Percentiles rank a stretch among this genome's conserved stretches.
These are phyloP conservation scores for button mushroom (Agaricus bisporus) DNA, from an alignment of 768 basidiomycete species.

Conservation along the genomic window DNA sequence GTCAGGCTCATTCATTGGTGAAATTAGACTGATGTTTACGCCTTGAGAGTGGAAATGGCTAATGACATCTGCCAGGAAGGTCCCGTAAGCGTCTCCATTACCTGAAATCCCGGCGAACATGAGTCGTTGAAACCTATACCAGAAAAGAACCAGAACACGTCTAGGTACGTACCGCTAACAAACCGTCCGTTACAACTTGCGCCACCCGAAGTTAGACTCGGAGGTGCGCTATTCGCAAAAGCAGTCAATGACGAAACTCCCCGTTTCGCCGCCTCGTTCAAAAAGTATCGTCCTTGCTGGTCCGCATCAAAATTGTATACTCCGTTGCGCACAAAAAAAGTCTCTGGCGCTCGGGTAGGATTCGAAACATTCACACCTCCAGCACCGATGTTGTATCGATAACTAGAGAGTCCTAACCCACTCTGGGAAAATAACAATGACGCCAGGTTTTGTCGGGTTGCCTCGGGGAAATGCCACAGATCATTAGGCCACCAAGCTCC, in stretches of 20 bases:
- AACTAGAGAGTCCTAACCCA: slow-evolving; percentile 35
- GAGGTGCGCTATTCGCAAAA: slow-evolving; percentile 38
- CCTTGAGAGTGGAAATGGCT: slow-evolving; percentile 31
- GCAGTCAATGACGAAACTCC: slow-evolving; percentile 32
- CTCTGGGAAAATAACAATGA: slow-evolving; percentile 30
- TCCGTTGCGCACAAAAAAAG: slow-evolving; percentile 30
- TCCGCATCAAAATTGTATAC: slow-evolving; percentile 35
- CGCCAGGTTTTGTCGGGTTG: slow-evolving; percentile 33
- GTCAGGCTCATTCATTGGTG: slow-evolving; percentile 40
- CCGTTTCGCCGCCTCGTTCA: slow-evolving; percentile 28
- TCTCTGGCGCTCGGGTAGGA: slow-evolving; percentile 29
- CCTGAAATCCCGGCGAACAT: slow-evolving; percentile 14
- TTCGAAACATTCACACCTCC: slow-evolving; percentile 37
- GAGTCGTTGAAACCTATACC: background rate
- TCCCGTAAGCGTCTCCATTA: slow-evolving; percentile 31
- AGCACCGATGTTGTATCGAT: slow-evolving; percentile 37
- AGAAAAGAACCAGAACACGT: background rate
- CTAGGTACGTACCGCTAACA: slow-evolving; percentile 19
- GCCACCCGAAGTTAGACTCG: slow-evolving; percentile 25
- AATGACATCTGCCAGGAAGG: slow-evolving; percentile 35
- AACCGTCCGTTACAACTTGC: slow-evolving; percentile 32
- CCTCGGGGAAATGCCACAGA: slow-evolving; percentile 32
- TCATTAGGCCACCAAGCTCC: slow-evolving; percentile 45
- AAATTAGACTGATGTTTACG: slow-evolving; percentile 32
- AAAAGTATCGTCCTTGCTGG: slow-evolving; percentile 33